Base-by-base conservation (phyloP, 1,284 basidiomycete species). In the Rhodotorula sp. region DNA sequence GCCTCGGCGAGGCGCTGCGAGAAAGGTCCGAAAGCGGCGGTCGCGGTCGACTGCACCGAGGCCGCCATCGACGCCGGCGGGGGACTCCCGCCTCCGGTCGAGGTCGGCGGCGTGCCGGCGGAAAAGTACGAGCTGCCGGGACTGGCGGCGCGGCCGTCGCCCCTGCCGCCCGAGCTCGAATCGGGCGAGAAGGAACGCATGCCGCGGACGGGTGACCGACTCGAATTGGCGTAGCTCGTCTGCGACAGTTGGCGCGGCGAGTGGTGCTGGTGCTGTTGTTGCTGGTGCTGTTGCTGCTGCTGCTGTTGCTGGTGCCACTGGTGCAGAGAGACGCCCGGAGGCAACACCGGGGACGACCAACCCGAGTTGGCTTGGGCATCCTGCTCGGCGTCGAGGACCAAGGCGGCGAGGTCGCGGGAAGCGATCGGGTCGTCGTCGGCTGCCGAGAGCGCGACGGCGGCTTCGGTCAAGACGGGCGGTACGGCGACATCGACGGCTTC, bases 401-500 rank as follows among this genome's bases (percentile, higher is more conserved):
- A 62, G 0, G 68, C 68, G 28, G 68, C 68, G 45, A 72, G 52
- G 43, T 73, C 74, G 28, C 60, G 62, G 26, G 64, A 38, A n/a
- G 63, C 47, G 47, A 71, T 38, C 4, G 65, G 69, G 52, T 76
- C 68, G 47, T 60, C 64, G 43, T 60, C 55, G 21, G 70, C 57
- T 4, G 64, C 62, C 28, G 71, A 66, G 18, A 76, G 62, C 3
- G 70, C 72, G 31, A 74, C 49, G 26, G 67, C 68, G 10, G 74
- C 73, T 62, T 75, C 74, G 55, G 72, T 71, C 19, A 77, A 52
- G 48, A 72, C 71, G 45, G 76, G 73, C 6, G 76, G 69, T n/a
- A 77, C 66, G 15, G 76, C 76, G 43, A 77, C 71, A 59, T 77
- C 76, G 49, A 73, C 68, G 2, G 76, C 76, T 59, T 77, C 76